Evolutionary conservation across 257 asterid genomes (phyloP).

Genomic region (Jasminum sambac): DNA sequence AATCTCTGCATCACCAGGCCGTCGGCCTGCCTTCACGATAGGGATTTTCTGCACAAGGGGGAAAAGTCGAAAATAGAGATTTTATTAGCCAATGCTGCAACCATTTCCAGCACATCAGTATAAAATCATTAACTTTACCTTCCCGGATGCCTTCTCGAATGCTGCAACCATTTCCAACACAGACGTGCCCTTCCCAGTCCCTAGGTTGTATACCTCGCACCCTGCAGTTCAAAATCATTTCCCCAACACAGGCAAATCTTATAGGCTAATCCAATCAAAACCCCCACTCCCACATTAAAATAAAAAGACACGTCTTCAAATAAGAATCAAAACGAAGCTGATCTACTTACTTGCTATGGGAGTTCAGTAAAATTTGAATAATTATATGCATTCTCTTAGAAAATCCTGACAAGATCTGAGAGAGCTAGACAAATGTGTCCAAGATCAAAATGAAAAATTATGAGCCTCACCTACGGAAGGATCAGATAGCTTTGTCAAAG

Average conservation of each 20-base stretch:
- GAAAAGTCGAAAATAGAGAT: neutral
- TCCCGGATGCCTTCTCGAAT: constrained; percentile 96
- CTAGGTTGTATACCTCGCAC: constrained; percentile 96
- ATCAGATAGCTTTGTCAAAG: constrained; percentile 76
- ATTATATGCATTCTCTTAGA: neutral
- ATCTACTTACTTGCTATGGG: neutral
- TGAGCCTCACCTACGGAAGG: constrained; percentile 71
- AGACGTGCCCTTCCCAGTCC: constrained; percentile 98
- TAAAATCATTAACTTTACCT: constrained; percentile 44
- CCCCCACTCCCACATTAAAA: neutral
- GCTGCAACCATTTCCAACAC: constrained; percentile 98
- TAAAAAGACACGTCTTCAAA: neutral
- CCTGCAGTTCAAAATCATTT: constrained; percentile 43
- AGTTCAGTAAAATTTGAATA: neutral
- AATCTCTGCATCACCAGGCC: constrained; percentile 96
- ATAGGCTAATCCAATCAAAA: neutral
- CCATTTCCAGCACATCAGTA: neutral
- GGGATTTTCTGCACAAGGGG: constrained; percentile 68
- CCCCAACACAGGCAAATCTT: neutral
- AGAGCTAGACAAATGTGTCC: neutral
- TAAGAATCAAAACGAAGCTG: neutral
- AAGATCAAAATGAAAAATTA: neutral
- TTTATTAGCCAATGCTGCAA: too few relatives aligned
- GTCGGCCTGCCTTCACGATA: constrained; percentile 75
- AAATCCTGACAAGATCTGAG: neutral